These are phyloP conservation scores for Ceratocystis alfenasii DNA, from an alignment of 2,329 filamentous ascomycete species.

Conservation along the genomic window DNA sequence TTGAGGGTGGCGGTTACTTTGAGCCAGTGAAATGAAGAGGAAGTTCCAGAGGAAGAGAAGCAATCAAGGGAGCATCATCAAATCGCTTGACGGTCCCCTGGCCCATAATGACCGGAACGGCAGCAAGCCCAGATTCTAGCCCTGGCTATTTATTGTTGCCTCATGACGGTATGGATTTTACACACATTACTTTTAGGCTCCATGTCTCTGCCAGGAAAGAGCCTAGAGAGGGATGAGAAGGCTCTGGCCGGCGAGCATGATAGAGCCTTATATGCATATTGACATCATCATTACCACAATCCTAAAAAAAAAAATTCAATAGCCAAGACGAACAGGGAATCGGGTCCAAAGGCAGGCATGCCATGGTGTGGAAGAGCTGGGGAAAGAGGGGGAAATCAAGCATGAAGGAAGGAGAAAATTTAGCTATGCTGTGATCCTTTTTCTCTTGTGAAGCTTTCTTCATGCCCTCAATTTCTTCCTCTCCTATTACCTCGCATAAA, in stretches of 20 bases:
- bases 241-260: background rate
- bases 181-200: background rate
- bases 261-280: slow-evolving; percentile 1
- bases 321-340: background rate
- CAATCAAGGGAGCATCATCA: background rate
- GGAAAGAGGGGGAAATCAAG: background rate
- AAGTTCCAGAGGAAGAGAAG: too few relatives aligned
- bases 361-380: background rate
- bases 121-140: background rate
- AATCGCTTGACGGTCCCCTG: background rate
- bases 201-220: background rate
- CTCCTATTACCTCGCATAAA: background rate
- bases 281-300: slow-evolving; percentile 1
- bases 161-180: background rate
- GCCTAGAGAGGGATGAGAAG: background rate
- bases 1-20: background rate
- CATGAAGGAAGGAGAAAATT: too few relatives aligned
- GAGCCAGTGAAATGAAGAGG: background rate
- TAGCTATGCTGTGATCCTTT: background rate
- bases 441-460: background rate
- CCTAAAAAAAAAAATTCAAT: background rate
- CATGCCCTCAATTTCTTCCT: background rate
- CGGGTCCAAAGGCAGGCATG: background rate
- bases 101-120: background rate
- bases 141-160: background rate